Evolutionary conservation across 1,139 yeast genomes (phyloP), one percentile per base, ranked within the genome.

Genomic region (Lodderomyces orthopsilosis): DNA sequence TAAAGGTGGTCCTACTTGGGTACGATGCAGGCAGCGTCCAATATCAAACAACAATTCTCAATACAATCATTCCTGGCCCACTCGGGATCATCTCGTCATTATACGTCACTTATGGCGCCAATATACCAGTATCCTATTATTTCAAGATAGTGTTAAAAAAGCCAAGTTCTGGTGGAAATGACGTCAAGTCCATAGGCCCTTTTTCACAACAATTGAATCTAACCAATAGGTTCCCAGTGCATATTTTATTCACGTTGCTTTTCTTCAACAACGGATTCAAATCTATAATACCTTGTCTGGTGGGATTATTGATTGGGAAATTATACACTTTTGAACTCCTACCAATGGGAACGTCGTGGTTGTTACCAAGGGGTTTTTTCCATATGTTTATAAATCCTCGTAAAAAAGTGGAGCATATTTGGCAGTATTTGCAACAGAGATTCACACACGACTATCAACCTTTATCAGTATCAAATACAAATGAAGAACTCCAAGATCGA

Each of bases 261-360:
- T 57, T 79, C 3, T 50, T 81, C 7, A 74, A 79, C 50, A 81
- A 81, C 54, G 87, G 84, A 0, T 58, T 72, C 40, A 60, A 62
- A 39, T 74, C 84, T 27, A 51, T 79, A 1, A 51, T 81, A 1
- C 79, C 82, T 6, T 73, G 83, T 9, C 38, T 73, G 2, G 58
- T 77, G 9, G 94, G 94, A 0, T 70, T 84, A 57, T 46, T 75
- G 2, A 57, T 84, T n/a, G 90, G 91, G 3, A 74, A 71, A 41
- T 59, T 83, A 37, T 66, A 81, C 45, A 63, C 68, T 13, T 66
- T 73, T 46, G 84, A 80, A 28, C 60, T 85, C 8, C 59, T 85
- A 14, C 88, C 89, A 3, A 86, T 87, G 1, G 69, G 78, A 45
- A 68, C 68, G 42, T 61, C 74, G 58, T 77, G 85, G 67, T 52